phyloP scores from a whole-genome alignment of 257 asterid species.

The Phtheirospermum japonicum region DNA sequence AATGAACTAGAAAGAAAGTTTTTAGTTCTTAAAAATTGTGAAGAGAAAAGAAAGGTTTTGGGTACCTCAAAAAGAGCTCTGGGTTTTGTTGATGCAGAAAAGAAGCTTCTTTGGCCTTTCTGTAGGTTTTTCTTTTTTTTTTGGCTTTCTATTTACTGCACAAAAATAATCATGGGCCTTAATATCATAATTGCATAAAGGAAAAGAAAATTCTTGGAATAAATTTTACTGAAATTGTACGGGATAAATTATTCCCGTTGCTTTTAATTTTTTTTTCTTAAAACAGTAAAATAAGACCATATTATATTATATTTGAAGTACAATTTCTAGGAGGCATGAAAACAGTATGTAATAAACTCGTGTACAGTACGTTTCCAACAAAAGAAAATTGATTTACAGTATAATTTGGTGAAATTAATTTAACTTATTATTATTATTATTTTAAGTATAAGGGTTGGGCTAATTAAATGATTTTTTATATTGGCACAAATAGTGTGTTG shows the following conservation, averaged over 20 bases:
- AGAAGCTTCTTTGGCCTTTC: slow-evolving; percentile 53
- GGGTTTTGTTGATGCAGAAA: slow-evolving; percentile 47
- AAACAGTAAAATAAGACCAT: background rate
- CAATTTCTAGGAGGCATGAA: slow-evolving; percentile 15
- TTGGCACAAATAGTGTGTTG: no score
- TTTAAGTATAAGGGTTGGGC: no score
- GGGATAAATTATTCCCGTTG: slow-evolving; percentile 25
- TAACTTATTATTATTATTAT: no score
- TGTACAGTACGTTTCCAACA: background rate
- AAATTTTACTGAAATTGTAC: slow-evolving; percentile 17
- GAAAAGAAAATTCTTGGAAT: background rate
- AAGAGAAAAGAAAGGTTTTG: background rate
- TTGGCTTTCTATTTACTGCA: slow-evolving; percentile 5
- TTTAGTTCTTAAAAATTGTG: background rate
- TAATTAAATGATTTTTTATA: no score
- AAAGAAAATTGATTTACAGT: no score
- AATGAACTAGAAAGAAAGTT: slow-evolving; percentile 16
- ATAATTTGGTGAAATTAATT: no score
- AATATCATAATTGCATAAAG: slow-evolving; percentile 23
- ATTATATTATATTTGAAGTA: slow-evolving; percentile 2
- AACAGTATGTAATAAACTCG: slow-evolving; percentile 13
- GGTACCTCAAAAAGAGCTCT: slow-evolving; percentile 38
- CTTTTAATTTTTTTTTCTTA: background rate
- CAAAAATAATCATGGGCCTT: slow-evolving; percentile 14
- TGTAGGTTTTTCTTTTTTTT: slow-evolving; percentile 40